phyloP scores from a whole-genome alignment of 192 early-diverging fungal genomes.

The Rhizophlyctis rosea region DNA sequence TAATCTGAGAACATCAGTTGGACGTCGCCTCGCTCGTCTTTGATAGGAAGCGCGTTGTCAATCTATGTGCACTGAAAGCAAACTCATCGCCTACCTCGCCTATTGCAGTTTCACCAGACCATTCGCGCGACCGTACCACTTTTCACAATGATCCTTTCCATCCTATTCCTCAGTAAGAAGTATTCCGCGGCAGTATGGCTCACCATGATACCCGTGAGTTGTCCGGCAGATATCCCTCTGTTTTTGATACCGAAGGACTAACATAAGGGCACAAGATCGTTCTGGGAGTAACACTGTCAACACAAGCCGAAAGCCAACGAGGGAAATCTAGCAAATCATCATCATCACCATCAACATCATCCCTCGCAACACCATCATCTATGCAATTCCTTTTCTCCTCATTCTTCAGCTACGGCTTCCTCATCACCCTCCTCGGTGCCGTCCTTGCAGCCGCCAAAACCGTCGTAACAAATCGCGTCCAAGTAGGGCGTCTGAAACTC shows the following conservation, averaged over 20 bases:
- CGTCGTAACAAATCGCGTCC: constrained; percentile 76
- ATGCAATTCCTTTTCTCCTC: too few relatives aligned
- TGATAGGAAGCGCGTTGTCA: too few relatives aligned
- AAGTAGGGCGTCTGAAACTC: constrained; percentile 74
- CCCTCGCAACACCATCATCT: too few relatives aligned
- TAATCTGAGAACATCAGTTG: too few relatives aligned
- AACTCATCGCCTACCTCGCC: not conserved
- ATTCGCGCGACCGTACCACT: constrained; percentile 79
- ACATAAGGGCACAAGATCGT: constrained; percentile 46
- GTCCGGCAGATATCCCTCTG: not conserved
- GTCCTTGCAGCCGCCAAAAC: constrained; percentile 78
- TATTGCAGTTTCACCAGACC: constrained; percentile 72
- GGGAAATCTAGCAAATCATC: too few relatives aligned
- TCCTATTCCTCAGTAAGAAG: constrained; percentile 55
- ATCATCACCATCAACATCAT: too few relatives aligned
- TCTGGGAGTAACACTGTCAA: constrained; percentile 78
- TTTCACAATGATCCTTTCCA: constrained; percentile 68
- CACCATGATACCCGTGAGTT: constrained; percentile 55
- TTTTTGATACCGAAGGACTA: not conserved
- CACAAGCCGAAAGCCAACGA: constrained; percentile 82
- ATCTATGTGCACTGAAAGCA: too few relatives aligned
- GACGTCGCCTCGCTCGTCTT: too few relatives aligned
- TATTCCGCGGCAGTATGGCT: constrained; percentile 56
- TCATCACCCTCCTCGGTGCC: constrained; percentile 76
- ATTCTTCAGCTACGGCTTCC: too few relatives aligned